Conservation (phyloP, 306 rosid genomes). For the Hippophae rhamnoides region DNA sequence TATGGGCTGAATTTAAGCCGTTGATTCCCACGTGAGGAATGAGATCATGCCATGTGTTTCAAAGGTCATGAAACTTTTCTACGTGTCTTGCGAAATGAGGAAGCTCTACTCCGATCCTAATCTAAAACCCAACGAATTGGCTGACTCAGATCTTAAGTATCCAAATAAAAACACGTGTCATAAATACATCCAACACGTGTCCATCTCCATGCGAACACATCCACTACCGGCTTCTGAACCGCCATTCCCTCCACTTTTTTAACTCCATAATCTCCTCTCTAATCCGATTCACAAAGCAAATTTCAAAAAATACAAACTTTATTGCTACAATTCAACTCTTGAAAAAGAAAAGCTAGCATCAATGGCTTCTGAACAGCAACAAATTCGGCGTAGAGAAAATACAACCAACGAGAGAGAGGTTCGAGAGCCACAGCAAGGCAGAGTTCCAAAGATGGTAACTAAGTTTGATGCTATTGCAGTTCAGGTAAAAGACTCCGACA, state of each 20-base stretch:
- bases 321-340: background rate
- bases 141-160: constrained; percentile 23
- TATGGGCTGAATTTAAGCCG: too few species aligned
- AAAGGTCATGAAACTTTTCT: background rate
- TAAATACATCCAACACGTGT: constrained; percentile 20
- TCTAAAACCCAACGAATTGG: background rate
- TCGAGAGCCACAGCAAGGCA: constrained; percentile 25
- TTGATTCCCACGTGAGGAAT: too few species aligned
- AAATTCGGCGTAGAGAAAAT: constrained; percentile 29
- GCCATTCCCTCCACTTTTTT: constrained; percentile 15
- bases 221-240: constrained; percentile 24
- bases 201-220: constrained; percentile 36
- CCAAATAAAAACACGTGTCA: constrained; percentile 35
- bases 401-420: constrained; percentile 30
- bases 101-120: background rate
- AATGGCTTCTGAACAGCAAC: constrained; percentile 54
- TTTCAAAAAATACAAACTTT: background rate
- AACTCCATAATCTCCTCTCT: background rate
- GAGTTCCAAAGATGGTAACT: constrained; percentile 44
- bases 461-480: constrained; percentile 47
- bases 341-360: too few species aligned
- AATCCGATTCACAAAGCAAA: constrained; percentile 1
- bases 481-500: constrained; percentile 6
- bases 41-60: too few species aligned
- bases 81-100: constrained; percentile 12